phyloP scores from a whole-genome alignment of 306 rosid species.

The Spatholobus suberectus region DNA sequence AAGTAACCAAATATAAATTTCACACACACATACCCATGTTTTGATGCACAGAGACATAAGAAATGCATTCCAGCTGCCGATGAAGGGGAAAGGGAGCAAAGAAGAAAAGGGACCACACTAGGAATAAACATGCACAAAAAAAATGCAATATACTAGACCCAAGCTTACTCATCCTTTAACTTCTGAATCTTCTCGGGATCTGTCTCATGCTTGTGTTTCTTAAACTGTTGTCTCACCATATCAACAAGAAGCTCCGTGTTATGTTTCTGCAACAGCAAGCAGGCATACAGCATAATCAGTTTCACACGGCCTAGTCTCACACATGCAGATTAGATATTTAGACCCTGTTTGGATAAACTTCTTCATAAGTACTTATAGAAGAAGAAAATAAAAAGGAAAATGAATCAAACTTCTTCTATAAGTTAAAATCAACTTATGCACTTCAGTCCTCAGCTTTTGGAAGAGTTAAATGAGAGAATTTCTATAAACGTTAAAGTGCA shows the following conservation, averaged over 20 bases:
- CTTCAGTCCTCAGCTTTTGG: not conserved
- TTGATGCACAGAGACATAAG: slow-evolving; percentile 12
- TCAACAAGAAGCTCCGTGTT: slow-evolving; percentile 72
- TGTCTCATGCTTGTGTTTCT: slow-evolving; percentile 72
- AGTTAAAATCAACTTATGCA: not conserved
- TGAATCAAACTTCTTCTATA: not conserved
- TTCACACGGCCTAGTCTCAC: not conserved
- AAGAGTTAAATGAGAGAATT: not conserved
- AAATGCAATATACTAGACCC: slow-evolving; percentile 23
- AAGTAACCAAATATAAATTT: slow-evolving; percentile 18
- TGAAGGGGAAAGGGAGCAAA: slow-evolving; percentile 6
- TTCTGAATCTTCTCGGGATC: slow-evolving; percentile 90
- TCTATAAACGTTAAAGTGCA: not conserved
- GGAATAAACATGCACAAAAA: slow-evolving; percentile 31
- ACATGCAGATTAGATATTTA: not conserved
- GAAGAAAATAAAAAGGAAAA: not conserved
- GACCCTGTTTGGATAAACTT: not conserved
- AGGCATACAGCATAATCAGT: slow-evolving; percentile 18
- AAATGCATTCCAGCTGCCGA: slow-evolving; percentile 20
- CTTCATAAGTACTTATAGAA: not conserved
- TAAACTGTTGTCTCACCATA: slow-evolving; percentile 90
- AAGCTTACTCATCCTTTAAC: slow-evolving; percentile 88
- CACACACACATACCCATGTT: not conserved
- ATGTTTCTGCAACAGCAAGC: slow-evolving; percentile 65
- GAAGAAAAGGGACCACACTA: not conserved